These are phyloP conservation scores for Trametes pubescens DNA, from an alignment of 1,284 basidiomycete genomes.

Conservation along the genomic window DNA sequence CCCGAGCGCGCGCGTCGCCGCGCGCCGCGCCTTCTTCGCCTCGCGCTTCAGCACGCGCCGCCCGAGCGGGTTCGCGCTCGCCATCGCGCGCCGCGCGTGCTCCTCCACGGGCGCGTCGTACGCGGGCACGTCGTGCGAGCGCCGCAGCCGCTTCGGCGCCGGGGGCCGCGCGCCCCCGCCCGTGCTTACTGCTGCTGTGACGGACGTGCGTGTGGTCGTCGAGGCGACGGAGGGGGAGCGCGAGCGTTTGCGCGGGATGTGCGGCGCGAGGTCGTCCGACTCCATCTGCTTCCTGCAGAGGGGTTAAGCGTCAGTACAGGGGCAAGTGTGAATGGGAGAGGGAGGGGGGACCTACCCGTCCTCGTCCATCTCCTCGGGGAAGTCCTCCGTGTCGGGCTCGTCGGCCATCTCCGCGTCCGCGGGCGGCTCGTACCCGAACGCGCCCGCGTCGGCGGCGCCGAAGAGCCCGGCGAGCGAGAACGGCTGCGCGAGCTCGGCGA, in stretches of 20 bases:
- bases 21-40: slow-evolving; percentile 64
- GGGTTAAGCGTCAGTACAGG: not conserved
- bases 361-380: slow-evolving; percentile 52
- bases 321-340: not conserved
- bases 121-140: slow-evolving; percentile 56
- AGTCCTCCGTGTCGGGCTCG: slow-evolving; percentile 43
- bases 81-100: slow-evolving; percentile 50
- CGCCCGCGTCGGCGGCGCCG: slow-evolving; percentile 76
- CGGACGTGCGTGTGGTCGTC: slow-evolving; percentile 3
- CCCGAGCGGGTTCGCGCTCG: slow-evolving; percentile 62
- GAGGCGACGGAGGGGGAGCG: slow-evolving; percentile 35
- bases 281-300: slow-evolving; percentile 46
- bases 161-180: slow-evolving; percentile 40
- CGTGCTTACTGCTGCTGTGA: slow-evolving; percentile 6
- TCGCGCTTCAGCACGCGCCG: slow-evolving; percentile 66
- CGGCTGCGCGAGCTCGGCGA: slow-evolving; percentile 69
- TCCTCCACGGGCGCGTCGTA: slow-evolving; percentile 56
- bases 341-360: slow-evolving; percentile 50
- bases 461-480: slow-evolving; percentile 83
- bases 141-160: slow-evolving; percentile 67
- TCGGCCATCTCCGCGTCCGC: slow-evolving; percentile 34
- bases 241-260: slow-evolving; percentile 49
- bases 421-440: slow-evolving; percentile 52
- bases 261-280: slow-evolving; percentile 52
- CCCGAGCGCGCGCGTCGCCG: slow-evolving; percentile 39